Conservation (phyloP, 148 eudicot genomes). For the Mesembryanthemum crystallinum region DNA sequence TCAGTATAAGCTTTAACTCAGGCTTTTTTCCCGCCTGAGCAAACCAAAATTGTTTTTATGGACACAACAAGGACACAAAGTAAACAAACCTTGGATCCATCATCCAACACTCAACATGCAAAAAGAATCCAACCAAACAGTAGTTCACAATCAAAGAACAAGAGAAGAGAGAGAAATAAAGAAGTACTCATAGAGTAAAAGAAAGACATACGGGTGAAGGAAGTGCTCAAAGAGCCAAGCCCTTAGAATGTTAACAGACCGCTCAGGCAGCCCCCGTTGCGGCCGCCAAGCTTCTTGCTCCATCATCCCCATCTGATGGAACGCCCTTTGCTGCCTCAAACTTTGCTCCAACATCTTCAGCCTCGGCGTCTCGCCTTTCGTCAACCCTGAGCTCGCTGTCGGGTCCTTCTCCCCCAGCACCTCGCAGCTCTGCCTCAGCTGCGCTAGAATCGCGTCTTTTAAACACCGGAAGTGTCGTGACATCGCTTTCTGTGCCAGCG, state of each 20-base stretch:
- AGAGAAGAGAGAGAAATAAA: conserved; percentile 8
- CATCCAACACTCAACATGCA: conserved; percentile 20
- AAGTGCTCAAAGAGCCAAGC: conserved; percentile 98
- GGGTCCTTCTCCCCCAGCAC: conserved; percentile 77
- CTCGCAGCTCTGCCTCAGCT: conserved; percentile 74
- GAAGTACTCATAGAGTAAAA: no score
- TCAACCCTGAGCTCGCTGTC: conserved; percentile 59
- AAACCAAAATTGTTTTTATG: conserved; percentile 13
- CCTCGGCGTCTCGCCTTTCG: conserved; percentile 92
- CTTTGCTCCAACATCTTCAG: conserved; percentile 73
- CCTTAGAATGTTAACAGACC: conserved; percentile 73
- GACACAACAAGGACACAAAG: conserved; percentile 18
- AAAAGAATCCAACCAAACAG: background rate
- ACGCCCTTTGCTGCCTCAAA: conserved; percentile 80
- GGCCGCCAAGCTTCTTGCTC: conserved; percentile 98
- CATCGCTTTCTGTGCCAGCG: conserved; percentile 90
- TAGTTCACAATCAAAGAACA: background rate
- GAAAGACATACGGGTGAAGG: conserved; percentile 77
- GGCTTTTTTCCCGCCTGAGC: conserved; percentile 18
- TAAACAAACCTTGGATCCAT: conserved; percentile 31
- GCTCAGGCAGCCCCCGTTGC: conserved; percentile 88
- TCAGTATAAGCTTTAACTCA: conserved; percentile 19
- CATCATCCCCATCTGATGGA: conserved; percentile 94
- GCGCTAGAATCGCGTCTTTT: conserved; percentile 68
- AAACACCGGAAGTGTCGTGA: conserved; percentile 86